These are phyloP conservation scores for Seminavis robusta DNA, from an alignment of 108 stramenopile genomes.

Conservation along the genomic window DNA sequence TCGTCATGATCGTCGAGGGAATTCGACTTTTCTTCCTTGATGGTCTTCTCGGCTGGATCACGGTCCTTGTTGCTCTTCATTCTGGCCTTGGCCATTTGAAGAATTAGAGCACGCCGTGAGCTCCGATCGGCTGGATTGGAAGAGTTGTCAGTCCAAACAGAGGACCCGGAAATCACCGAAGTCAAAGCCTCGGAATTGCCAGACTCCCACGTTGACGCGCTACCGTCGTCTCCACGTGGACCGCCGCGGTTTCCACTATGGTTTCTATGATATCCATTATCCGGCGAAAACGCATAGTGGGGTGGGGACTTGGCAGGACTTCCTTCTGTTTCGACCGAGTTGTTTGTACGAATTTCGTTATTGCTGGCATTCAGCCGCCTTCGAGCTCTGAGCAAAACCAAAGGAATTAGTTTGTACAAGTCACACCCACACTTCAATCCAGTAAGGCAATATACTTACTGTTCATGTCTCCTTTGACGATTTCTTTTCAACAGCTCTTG, in stretches of 20 bases:
- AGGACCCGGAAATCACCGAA: conserved; percentile 58
- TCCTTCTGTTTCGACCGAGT: not conserved
- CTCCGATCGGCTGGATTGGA: conserved; percentile 30
- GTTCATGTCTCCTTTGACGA: conserved; percentile 33
- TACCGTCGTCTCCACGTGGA: not conserved
- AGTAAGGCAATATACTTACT: conserved; percentile 26
- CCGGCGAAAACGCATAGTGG: not conserved
- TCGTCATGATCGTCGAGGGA: too few species aligned
- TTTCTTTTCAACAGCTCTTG: conserved; percentile 51
- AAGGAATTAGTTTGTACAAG: too few species aligned
- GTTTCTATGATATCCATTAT: not conserved
- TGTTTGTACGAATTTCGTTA: not conserved
- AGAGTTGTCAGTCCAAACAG: conserved; percentile 48
- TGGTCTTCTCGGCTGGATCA: too few species aligned
- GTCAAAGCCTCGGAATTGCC: conserved; percentile 45
- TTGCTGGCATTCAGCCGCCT: not conserved
- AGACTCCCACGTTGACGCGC: conserved; percentile 21
- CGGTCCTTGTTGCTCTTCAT: conserved; percentile 56
- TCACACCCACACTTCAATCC: too few species aligned
- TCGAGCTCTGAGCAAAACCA: too few species aligned
- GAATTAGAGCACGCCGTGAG: conserved; percentile 74
- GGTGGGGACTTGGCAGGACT: not conserved
- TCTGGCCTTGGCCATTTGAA: conserved; percentile 88
- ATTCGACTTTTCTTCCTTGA: too few species aligned
- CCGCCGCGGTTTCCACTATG: not conserved